These are phyloP conservation scores for Oryza australiensis DNA, from an alignment of 176 grass and related monocot species.

Conservation along the genomic window DNA sequence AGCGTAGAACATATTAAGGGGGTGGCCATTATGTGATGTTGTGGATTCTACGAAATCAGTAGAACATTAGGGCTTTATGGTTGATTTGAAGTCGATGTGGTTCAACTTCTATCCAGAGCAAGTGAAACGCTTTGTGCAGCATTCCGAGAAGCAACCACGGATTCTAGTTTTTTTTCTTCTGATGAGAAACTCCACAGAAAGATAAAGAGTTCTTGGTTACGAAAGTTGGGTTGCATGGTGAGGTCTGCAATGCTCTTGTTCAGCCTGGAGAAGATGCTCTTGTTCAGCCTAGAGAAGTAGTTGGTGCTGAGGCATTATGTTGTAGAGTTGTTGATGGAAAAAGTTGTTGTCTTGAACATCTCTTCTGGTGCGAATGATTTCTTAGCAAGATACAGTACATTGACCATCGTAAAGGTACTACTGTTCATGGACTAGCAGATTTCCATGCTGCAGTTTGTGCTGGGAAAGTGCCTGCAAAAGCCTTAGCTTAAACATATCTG, in stretches of 20 bases:
- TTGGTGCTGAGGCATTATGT: not conserved
- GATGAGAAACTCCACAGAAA: not conserved
- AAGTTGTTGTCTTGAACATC: not conserved
- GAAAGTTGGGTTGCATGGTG: not conserved
- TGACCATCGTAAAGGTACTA: not conserved
- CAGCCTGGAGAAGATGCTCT: conserved; percentile 20
- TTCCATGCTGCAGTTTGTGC: not conserved
- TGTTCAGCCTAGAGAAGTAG: conserved; percentile 6
- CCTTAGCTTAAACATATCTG: not conserved
- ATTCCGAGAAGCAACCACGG: not conserved
- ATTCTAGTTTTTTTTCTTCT: not conserved
- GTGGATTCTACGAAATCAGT: too few species aligned
- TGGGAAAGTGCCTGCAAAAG: not conserved
- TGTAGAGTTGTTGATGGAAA: not conserved
- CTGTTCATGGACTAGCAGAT: not conserved
- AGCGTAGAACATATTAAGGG: too few species aligned
- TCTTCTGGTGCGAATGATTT: not conserved
- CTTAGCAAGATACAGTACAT: not conserved
- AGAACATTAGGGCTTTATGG: too few species aligned
- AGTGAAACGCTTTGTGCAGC: not conserved
- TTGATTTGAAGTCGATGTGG: too few species aligned
- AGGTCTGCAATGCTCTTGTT: not conserved
- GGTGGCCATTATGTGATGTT: too few species aligned
- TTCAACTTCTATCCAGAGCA: not conserved
- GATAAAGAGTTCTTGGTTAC: conserved; percentile 20